Conservation (phyloP, 306 rosid genomes). For the Urtica urens region DNA sequence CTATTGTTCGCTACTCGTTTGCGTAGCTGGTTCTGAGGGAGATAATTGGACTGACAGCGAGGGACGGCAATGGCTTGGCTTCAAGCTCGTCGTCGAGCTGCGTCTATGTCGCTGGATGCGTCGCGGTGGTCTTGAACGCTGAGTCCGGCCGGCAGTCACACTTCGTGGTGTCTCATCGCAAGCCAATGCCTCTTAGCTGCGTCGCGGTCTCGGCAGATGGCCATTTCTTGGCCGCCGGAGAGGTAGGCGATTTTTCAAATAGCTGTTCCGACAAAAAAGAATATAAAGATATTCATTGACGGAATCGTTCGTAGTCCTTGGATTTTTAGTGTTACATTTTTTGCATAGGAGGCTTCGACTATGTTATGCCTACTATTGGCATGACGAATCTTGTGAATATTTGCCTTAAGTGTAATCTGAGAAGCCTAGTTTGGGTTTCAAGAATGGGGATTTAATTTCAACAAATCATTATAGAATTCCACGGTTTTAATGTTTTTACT, state of each 20-base stretch:
- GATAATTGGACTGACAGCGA: conserved; percentile 54
- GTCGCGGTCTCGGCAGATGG: conserved; percentile 58
- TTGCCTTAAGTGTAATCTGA: no score
- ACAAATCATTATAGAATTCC: conserved; percentile 1
- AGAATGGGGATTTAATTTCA: no score
- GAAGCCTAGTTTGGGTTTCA: no score
- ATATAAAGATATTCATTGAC: no score
- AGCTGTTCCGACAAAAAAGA: no score
- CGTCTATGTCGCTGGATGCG: conserved; percentile 59
- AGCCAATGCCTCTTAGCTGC: conserved; percentile 50
- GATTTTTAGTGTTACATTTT: no score
- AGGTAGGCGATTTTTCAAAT: conserved; percentile 28
- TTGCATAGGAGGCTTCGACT: no score
- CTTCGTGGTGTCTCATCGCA: conserved; percentile 49
- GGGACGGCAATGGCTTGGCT: conserved; percentile 49
- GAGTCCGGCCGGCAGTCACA: conserved; percentile 44
- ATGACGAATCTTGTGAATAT: no score
- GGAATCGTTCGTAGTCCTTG: no score
- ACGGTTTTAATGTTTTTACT: conserved; percentile 12
- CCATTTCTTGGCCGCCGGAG: conserved; percentile 60
- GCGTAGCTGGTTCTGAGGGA: conserved; percentile 53
- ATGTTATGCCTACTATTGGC: no score
- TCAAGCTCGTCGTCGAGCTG: conserved; percentile 34
- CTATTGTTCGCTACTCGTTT: conserved; percentile 4
- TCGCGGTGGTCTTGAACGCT: conserved; percentile 49